Evolutionary conservation across 78 protist genomes (phyloP), one percentile per base, ranked within the genome.

Genomic region (Acrasis kona): DNA sequence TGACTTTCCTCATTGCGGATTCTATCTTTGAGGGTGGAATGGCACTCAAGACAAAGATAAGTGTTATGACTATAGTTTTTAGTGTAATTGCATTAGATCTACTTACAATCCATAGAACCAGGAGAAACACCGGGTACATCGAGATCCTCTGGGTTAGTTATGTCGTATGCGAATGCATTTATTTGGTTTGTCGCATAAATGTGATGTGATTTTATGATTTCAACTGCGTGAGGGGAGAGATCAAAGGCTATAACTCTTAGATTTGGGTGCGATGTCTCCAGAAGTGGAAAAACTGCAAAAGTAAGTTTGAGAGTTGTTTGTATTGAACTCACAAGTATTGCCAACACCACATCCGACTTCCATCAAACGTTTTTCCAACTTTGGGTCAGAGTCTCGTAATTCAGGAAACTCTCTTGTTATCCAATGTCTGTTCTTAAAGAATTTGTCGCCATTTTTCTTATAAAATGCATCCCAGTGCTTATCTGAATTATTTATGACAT

Each of bases 301-400:
- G 19, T 50, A 50, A 50, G 19, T 50, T n/a, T n/a, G n/a, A n/a
- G 61, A 50, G 19, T 50, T 50, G 19, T 50, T 50, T 50, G 19
- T 50, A n/a, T n/a, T n/a, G 19, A 50, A 50, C 61, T 50, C 19
- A 77, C 5, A n/a, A 2, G 81, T 70, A 31, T 77, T 77, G 41
- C 81, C 81, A 27, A 77, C 81, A 6, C 81, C 81, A 39, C 81
- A 77, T 27, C 81, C 81, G 3, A 5, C 3, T 50, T 77, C 81
- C 72, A 77, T 10, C 35, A 77, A 31, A n/a, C n/a, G 74, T 66
- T 36, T 70, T 36, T 34, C 38, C 41, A 4, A 41, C 38, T 19
- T 42, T 6, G n/a, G 67, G 41, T 6, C 6, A 6, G 38, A 31
- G 34, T 2, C 5, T 27, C 5, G 42, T 30, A 67, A 7, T 38